Conservation (phyloP, 768 basidiomycete species). For the Russula sp. region DNA sequence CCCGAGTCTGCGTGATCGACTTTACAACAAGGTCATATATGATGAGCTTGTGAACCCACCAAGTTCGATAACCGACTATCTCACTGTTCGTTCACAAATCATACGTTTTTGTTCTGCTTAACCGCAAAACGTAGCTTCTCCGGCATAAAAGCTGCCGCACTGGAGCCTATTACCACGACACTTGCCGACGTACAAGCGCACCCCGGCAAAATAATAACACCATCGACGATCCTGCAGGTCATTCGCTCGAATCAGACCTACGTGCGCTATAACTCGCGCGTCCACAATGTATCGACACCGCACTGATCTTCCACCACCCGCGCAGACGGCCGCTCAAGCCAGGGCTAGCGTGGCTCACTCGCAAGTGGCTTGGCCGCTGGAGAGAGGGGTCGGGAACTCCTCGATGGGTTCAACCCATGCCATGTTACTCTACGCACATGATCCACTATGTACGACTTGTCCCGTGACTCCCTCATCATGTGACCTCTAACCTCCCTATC, state of each 20-base stretch:
- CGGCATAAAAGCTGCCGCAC: conserved; percentile 73
- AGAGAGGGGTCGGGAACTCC: too few relatives aligned
- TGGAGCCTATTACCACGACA: conserved; percentile 68
- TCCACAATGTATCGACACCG: too few relatives aligned
- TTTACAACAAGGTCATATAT: conserved; percentile 48
- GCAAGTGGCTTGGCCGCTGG: conserved; percentile 54
- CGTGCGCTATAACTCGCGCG: conserved; percentile 40
- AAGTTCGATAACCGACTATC: conserved; percentile 82
- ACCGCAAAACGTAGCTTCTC: conserved; percentile 63
- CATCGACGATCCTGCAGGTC: conserved; percentile 77
- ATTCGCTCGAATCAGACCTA: conserved; percentile 94
- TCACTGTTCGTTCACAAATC: conserved; percentile 52
- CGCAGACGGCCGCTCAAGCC: conserved; percentile 91
- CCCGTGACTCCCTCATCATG: too few relatives aligned
- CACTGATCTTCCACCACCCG: too few relatives aligned
- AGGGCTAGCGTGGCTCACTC: conserved; percentile 93
- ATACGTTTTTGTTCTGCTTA: not conserved
- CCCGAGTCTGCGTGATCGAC: conserved; percentile 71
- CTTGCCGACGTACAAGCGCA: conserved; percentile 72
- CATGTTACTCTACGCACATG: too few relatives aligned
- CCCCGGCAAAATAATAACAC: conserved; percentile 55
- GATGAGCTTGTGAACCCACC: conserved; percentile 87
- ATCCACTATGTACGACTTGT: too few relatives aligned
- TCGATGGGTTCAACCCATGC: too few relatives aligned
- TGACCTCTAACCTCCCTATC: too few relatives aligned